Conservation (phyloP, 805 yeast species). For the Cyberlindnera subsufficiens region DNA sequence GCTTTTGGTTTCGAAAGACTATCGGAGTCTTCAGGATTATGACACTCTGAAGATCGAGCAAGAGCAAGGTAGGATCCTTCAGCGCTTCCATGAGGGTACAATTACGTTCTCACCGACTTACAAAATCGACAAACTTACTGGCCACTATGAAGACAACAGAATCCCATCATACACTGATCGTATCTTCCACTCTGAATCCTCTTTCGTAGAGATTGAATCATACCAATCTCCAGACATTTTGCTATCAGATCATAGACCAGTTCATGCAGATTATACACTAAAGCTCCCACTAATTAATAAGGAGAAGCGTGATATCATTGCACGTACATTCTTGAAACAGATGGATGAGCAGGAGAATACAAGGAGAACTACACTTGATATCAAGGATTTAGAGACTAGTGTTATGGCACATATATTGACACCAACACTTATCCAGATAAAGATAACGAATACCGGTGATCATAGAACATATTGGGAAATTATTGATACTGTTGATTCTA, state of each 20-base stretch:
- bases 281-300: slow-evolving; percentile 31
- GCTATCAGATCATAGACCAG: slow-evolving; percentile 55
- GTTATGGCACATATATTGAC: slow-evolving; percentile 19
- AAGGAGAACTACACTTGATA: slow-evolving; percentile 33
- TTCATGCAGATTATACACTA: slow-evolving; percentile 31
- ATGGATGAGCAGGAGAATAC: slow-evolving; percentile 36
- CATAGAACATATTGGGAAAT: slow-evolving; percentile 34
- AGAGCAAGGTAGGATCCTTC: slow-evolving; percentile 29
- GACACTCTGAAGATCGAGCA: slow-evolving; percentile 39
- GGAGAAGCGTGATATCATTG: slow-evolving; percentile 28
- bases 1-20: slow-evolving; percentile 29
- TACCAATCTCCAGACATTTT: slow-evolving; percentile 19
- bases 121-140: slow-evolving; percentile 28
- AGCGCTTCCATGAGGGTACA: slow-evolving; percentile 41
- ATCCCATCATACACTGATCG: slow-evolving; percentile 59
- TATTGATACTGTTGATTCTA: slow-evolving; percentile 25
- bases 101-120: slow-evolving; percentile 51
- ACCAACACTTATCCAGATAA: slow-evolving; percentile 21
- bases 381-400: slow-evolving; percentile 29
- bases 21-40: slow-evolving; percentile 30
- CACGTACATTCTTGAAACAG: slow-evolving; percentile 31
- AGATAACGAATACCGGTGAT: slow-evolving; percentile 30
- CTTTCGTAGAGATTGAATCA: slow-evolving; percentile 23
- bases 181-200: slow-evolving; percentile 34
- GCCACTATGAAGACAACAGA: slow-evolving; percentile 28